These are phyloP conservation scores for Pontederia crassipes DNA, from an alignment of 176 grass and related monocot species.

Conservation along the genomic window DNA sequence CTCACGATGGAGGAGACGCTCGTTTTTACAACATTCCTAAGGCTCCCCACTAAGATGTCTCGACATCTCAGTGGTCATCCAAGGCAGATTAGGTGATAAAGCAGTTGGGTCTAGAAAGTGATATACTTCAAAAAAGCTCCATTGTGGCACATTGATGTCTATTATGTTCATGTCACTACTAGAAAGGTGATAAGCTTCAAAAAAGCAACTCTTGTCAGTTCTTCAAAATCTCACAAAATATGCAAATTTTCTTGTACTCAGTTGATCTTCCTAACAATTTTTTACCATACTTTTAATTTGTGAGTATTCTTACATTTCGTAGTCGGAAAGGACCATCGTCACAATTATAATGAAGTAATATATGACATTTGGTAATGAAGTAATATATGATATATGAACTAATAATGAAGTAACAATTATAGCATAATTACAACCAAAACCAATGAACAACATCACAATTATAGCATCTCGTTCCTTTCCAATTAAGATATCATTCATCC, in stretches of 20 bases:
- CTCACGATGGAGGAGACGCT: constrained; percentile 91
- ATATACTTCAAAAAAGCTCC: too few species aligned
- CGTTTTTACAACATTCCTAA: constrained; percentile 67
- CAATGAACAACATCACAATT: too few species aligned
- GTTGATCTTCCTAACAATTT: not conserved
- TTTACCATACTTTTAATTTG: not conserved
- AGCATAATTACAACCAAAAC: too few species aligned
- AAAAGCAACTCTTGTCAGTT: constrained; percentile 41
- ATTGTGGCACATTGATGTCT: too few species aligned
- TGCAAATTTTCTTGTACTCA: constrained; percentile 3
- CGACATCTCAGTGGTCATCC: constrained; percentile 52
- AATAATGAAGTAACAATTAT: too few species aligned
- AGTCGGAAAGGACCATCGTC: constrained; percentile 53
- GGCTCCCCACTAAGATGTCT: constrained; percentile 71
- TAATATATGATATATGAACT: too few species aligned
- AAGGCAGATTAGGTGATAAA: constrained; percentile 65
- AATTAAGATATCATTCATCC: too few species aligned
- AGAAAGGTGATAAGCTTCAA: too few species aligned
- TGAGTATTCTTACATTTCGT: not conserved
- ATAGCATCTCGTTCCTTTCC: too few species aligned
- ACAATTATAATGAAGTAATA: constrained; percentile 7
- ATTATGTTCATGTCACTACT: too few species aligned
- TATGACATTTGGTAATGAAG: too few species aligned
- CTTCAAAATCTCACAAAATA: constrained; percentile 72
- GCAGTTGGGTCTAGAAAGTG: constrained; percentile 66